Base-by-base conservation (phyloP, 257 asterid species). In the Nicotiana sylvestris region DNA sequence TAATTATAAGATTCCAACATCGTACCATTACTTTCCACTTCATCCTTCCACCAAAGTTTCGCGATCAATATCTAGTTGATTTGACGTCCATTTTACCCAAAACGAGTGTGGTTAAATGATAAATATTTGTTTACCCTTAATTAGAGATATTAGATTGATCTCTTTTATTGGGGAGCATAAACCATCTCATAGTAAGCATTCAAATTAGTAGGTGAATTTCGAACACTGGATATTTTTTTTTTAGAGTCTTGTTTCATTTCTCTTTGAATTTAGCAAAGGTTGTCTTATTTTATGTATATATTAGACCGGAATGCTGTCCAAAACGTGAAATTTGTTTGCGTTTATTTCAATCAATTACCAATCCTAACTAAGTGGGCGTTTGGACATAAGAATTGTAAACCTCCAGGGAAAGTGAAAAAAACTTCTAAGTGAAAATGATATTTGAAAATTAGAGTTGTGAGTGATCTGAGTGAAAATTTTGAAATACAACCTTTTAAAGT, bases 1-100 rank as follows among this genome's bases (percentile, higher is more conserved):
- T 49, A 25, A 49, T 74, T 25, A 72, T 43, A 72, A 72, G 79
- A 72, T 72, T 72, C 79, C 39, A 72, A 72, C 49, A 72, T 46
- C 55, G 79, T 46, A 72, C 13, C 37, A 46, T 72, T 56, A 43
- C 37, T 46, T 46, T 46, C 78, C 78, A 72, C 61, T 25, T 72
- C 79, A 72, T 46, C 37, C 21, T 25, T 25, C 79, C 39, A 46
- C 15, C 3, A 1, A 46, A 43, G 25, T 0, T 1, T 3, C 5
- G 18, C 17, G 3, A 72, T 46, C 61, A 25, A 74, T 16, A 8
- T 25, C 33, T 3, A 72, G 25, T 72, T 72, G 61, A 72, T 70
- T 70, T 72, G 7, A 25, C 13, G 60, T 6, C 8, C 21, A 70
- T 6, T 70, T 43, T 72, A 39, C 37, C 1, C 25, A 3, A 39